Base-by-base conservation (phyloP, 345 rosid genomes). In the Syzygium aqueum region DNA sequence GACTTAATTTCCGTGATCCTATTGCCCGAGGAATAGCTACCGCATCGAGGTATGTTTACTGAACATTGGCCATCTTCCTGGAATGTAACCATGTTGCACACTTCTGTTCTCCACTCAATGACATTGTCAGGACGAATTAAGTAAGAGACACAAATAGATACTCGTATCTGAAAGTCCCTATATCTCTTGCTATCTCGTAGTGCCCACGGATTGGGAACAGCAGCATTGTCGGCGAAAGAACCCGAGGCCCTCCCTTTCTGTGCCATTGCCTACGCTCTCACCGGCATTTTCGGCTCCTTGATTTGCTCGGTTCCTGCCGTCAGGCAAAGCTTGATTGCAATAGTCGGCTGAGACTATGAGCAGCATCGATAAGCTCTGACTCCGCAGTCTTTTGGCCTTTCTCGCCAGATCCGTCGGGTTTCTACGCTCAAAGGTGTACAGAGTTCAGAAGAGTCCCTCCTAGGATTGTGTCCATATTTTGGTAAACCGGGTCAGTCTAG, bases 191-290 rank as follows among this genome's bases (percentile, higher is more conserved):
- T 59, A 51, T 85, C 84, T 90, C 52, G 77, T 91, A 97, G 99
- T 93, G 98, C 99, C 84, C 99, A 97, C 90, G 98, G 99, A 90
- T 93, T 97, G 91, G 99, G 98, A 91, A 97, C 98, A 88, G 99
- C 98, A 63, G 98, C 99, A 59, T 90, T 97, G 90, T 95, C 99
- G 11, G 98, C 98, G 9, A 97, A 95, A 92, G 99, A 97, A 88
- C 99, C 98, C 9, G 99, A 94, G 86, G 99, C 99, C 59, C 98
- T 96, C 77, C 99, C 99, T 19, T 97, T 97, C 88, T 96, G 97
- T 73, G 97, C 98, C 88, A 96, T 97, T 83, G 99, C 98, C 14
- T 97, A 97, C 91, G 99, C 95, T 52, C 98, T 97, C 21, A 94
- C 99, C 2, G 98, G 98, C 86, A 96, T 97, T 83, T 96, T 97